A percentile compares a stretch with the other conserved stretches of the same genome.
Evolutionary conservation across 2,329 filamentous ascomycete species (phyloP).

Genomic region (Cytospora chrysosperma): DNA sequence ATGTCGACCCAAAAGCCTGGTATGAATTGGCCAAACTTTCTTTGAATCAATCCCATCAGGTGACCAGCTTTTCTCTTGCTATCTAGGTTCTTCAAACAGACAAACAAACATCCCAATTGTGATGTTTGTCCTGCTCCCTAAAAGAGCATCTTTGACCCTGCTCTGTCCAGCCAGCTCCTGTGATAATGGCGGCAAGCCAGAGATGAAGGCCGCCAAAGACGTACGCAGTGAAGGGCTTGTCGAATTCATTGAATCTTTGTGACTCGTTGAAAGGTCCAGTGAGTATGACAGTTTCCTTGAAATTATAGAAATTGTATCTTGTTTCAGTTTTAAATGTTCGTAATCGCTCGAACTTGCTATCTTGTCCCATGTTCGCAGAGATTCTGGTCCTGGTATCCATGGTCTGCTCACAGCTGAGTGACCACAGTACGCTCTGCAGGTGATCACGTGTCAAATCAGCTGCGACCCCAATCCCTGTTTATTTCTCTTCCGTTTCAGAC

Average conservation of each 20-base stretch:
- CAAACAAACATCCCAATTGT: not conserved
- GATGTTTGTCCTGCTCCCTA: not conserved
- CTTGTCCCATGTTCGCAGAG: not conserved
- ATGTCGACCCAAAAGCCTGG: not conserved
- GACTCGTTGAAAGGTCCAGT: not conserved
- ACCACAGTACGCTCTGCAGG: not conserved
- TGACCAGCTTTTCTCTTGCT: not conserved
- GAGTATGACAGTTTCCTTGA: not conserved
- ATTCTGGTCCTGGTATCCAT: not conserved
- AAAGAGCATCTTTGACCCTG: not conserved
- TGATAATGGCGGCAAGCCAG: slow-evolving; percentile 16
- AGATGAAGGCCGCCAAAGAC: slow-evolving; percentile 8
- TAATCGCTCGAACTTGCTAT: slow-evolving; percentile 10
- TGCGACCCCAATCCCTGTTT: not conserved
- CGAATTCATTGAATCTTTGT: slow-evolving; percentile 3
- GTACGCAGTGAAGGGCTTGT: not conserved
- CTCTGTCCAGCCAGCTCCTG: not conserved
- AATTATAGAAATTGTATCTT: not conserved
- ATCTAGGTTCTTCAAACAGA: no score
- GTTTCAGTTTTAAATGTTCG: slow-evolving; percentile 8
- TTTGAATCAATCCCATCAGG: not conserved
- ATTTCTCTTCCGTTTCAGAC: slow-evolving; percentile 10
- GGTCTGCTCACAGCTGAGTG: no score
- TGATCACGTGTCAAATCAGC: slow-evolving; percentile 4
- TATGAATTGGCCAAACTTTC: not conserved